phyloP scores from a whole-genome alignment of 1,284 basidiomycete species.

The Golubevia sp. region DNA sequence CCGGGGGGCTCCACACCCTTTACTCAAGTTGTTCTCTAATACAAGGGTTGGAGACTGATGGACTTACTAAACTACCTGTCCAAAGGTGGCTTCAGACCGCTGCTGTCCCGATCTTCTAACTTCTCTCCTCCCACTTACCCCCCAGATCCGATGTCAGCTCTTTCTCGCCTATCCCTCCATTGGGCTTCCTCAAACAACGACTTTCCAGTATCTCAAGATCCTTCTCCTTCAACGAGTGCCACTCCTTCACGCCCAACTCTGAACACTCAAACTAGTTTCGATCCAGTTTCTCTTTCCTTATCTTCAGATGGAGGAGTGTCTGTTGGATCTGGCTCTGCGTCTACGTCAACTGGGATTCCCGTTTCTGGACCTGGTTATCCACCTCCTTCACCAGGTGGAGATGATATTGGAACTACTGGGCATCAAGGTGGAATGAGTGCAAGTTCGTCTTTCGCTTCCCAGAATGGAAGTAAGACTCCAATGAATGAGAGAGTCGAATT shows the following conservation, averaged over 20 bases:
- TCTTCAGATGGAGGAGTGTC: background rate
- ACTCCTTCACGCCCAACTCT: background rate
- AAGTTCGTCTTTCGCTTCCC: too few relatives aligned
- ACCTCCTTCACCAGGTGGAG: background rate
- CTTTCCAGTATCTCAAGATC: background rate
- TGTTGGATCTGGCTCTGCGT: background rate
- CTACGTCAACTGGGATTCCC: background rate
- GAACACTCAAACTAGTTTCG: background rate
- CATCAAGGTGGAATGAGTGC: too few relatives aligned
- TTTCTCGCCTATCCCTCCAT: slow-evolving; percentile 17
- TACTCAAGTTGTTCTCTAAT: too few relatives aligned
- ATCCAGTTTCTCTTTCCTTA: background rate
- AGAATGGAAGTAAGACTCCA: too few relatives aligned
- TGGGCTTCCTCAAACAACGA: slow-evolving; percentile 17
- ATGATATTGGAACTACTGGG: too few relatives aligned
- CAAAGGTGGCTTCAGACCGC: too few relatives aligned
- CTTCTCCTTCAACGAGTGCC: background rate
- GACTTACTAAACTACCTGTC: too few relatives aligned
- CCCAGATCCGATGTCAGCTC: slow-evolving; percentile 25
- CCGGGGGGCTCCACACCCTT: too few relatives aligned
- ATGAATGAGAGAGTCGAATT: too few relatives aligned
- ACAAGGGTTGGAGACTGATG: too few relatives aligned
- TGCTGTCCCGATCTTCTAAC: background rate
- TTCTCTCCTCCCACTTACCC: slow-evolving; percentile 1
- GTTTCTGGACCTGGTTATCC: background rate